Evolutionary conservation across 768 basidiomycete genomes (phyloP), one percentile per base, ranked within the genome.

Genomic region (Glaciozyma antarctica): DNA sequence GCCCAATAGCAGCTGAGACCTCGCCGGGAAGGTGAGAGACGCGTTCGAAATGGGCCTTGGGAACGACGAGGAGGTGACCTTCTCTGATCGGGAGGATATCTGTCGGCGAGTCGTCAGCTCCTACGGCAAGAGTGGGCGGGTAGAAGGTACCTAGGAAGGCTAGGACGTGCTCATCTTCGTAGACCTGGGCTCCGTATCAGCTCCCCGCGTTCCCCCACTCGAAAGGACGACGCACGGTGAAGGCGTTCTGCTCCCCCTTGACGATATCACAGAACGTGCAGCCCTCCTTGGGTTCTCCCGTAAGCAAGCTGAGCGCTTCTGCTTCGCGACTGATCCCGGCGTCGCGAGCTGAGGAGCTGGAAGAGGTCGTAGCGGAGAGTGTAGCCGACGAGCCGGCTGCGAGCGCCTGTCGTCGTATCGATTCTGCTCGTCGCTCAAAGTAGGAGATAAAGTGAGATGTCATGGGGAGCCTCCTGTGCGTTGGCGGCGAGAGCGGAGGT

Each of bases 201-300:
- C 28, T 19, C 28, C 24, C 15, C 54, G 32, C n/a, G 26, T 3
- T 17, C 38, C 38, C 38, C 38, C 38, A 6, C 7, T 13, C 12
- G 2, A 2, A 41, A 12, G 38, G 38, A 48, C 19, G 24, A 32
- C 49, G 22, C 32, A 60, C 59, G 12, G 19, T 60, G 32, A 19
- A 43, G 5, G 68, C 68, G 22, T 48, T 45, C 1, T 45, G 47
- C 62, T 22, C 5, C 0, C 61, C 61, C 1, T 45, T 10, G 0
- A 54, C 61, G 19, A 69, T 69, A 9, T 24, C 32, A 19, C 68
- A 69, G 49, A 65, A 65, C 10, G 54, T 56, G 41, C 68, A 69
- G 15, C n/a, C 58, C 2, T 62, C 52, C 9, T 5, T 17, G 2
- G 21, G 8, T 1, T 5, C 17, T 16, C 56, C 49, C 2, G 13